Evolutionary conservation across 2,329 filamentous ascomycete species (phyloP).

Genomic region (Thermomyces lanuginosus): DNA sequence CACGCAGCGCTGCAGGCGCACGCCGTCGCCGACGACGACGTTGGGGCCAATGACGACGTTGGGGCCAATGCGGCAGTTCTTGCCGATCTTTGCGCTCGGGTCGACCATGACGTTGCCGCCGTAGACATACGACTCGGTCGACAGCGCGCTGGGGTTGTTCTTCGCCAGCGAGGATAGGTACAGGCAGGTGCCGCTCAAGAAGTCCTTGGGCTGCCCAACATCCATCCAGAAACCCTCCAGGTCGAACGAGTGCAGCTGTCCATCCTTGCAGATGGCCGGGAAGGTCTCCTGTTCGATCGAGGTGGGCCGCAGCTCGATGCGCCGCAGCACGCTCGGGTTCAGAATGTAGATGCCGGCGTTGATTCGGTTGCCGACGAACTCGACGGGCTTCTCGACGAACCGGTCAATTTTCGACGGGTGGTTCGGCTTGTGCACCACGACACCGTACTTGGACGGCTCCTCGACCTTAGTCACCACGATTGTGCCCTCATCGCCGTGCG

Average conservation of each 20-base stretch:
- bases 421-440: conserved; percentile 90
- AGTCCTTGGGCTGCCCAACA: conserved; percentile 95
- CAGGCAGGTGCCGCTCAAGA: conserved; percentile 86
- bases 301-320: conserved; percentile 90
- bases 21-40: conserved; percentile 83
- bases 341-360: conserved; percentile 97
- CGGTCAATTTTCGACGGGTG: conserved; percentile 87
- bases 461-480: conserved; percentile 98
- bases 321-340: conserved; percentile 75
- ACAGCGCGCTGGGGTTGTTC: conserved; percentile 72
- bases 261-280: conserved; percentile 79
- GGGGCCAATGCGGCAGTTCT: conserved; percentile 94
- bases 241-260: conserved; percentile 86
- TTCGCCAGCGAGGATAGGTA: conserved; percentile 88
- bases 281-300: conserved; percentile 99
- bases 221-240: conserved; percentile 99
- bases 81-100: conserved; percentile 85
- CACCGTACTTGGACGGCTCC: conserved; percentile 97
- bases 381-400: conserved; percentile 97
- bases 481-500: conserved; percentile 86
- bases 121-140: conserved; percentile 65
- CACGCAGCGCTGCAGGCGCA: conserved; percentile 83
- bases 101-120: conserved; percentile 94
- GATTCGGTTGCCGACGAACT: conserved; percentile 97
- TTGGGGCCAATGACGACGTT: conserved; percentile 93